Base-by-base conservation (phyloP, 352 stramenopile species). In the Blastocystis sp. region DNA sequence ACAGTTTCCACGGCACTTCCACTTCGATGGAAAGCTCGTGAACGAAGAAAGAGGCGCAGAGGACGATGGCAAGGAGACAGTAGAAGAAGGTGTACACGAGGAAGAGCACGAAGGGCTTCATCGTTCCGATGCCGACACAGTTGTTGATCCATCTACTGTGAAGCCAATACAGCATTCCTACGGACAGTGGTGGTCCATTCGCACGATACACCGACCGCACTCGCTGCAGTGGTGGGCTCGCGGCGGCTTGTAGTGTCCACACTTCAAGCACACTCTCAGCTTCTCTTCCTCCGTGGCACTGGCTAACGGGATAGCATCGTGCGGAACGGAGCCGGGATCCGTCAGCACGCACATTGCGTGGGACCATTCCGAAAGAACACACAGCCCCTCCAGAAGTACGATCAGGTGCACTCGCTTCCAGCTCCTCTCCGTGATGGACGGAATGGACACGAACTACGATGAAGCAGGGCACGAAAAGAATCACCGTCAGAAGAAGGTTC, bases 161-260 rank as follows among this genome's bases (percentile, higher is more conserved):
- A 62, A 37, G 67, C 10, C 1, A 13, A 79, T 19, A 39, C 10
- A 62, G 21, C 3, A 33, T n/a, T 10, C 19, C 21, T 89, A 89
- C 79, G 80, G 76, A 79, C 91, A 92, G 66, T 92, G 90, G 66
- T 92, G 91, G 69, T 92, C 91, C 91, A 92, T 92, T 31, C 81
- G 78, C 35, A 91, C 12, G 21, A 92, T 90, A 35, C 91, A 92
- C 19, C 26, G 29, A 61, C 80, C 85, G 74, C 90, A 91, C 31
- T 91, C 90, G 35, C 62, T 90, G 79, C 91, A 92, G 80, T 92
- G 91, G 60, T 92, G 91, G 19, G 85, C 80, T 12, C 91, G 90
- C 59, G 91, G 90, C n/a, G 91, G 91, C 76, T 92, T 92, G 74
- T 70, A 85, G 41, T 69, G 61, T n/a, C 66, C 66, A n/a, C 74